These are phyloP conservation scores for Eimeria maxima DNA, from an alignment of 169 alveolate genomes.

Conservation along the genomic window DNA sequence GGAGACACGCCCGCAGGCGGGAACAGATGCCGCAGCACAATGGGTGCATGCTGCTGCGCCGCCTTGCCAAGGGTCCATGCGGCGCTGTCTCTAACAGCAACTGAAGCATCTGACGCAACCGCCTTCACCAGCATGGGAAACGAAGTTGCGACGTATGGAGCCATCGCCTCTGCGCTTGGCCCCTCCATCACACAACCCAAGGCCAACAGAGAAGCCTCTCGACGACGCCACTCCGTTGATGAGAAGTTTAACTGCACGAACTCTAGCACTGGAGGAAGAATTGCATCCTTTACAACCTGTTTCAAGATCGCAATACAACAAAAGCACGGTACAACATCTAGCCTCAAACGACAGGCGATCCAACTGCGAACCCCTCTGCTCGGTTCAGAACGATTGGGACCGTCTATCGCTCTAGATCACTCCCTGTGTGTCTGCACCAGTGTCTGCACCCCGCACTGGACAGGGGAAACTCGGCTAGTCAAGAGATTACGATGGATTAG, in stretches of 20 bases:
- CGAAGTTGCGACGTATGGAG: conserved; percentile 92
- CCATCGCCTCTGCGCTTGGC: conserved; percentile 93
- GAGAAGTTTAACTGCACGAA: conserved; percentile 93
- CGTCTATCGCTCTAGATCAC: not conserved
- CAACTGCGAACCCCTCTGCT: not conserved
- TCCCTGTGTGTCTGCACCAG: not conserved
- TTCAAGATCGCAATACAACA: conserved; percentile 60
- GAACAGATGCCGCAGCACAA: conserved; percentile 89
- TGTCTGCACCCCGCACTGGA: conserved; percentile 79
- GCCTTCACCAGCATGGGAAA: conserved; percentile 91
- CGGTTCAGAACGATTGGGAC: not conserved
- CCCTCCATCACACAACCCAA: conserved; percentile 96
- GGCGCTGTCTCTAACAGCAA: conserved; percentile 96
- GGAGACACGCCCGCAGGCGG: conserved; percentile 67
- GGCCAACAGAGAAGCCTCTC: conserved; percentile 97
- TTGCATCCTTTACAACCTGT: conserved; percentile 94
- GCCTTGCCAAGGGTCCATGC: conserved; percentile 97
- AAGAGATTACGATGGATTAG: conserved; percentile 90
- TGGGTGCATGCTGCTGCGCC: conserved; percentile 93
- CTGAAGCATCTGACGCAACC: conserved; percentile 93
- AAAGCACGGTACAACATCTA: not conserved
- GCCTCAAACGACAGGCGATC: not conserved
- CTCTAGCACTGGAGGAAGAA: conserved; percentile 92
- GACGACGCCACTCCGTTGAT: conserved; percentile 93
- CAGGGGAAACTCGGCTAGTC: conserved; percentile 91